Conservation (phyloP, 73 alveolate species). For the Symbiodinium natans region DNA sequence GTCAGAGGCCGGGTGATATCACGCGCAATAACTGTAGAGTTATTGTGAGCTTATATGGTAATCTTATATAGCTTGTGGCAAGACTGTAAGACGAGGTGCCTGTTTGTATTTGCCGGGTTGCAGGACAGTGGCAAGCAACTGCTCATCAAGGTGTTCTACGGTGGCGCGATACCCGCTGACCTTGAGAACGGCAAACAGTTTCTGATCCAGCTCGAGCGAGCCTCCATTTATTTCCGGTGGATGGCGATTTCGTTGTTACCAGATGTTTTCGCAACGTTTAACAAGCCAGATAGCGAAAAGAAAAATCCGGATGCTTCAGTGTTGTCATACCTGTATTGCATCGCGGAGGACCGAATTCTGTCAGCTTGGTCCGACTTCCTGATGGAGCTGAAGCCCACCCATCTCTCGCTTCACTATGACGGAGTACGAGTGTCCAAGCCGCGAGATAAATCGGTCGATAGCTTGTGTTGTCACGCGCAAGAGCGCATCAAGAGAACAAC, state of each 20-base stretch:
- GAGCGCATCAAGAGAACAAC: neutral
- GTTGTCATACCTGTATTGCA: slow-evolving; percentile 2
- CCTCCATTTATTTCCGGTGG: slow-evolving; percentile 21
- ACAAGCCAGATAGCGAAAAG: neutral
- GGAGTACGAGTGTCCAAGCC: neutral
- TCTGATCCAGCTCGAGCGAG: too few relatives aligned
- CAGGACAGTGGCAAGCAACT: too few relatives aligned
- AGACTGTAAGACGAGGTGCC: too few relatives aligned
- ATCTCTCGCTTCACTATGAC: neutral
- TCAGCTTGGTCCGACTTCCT: neutral
- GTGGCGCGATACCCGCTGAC: too few relatives aligned
- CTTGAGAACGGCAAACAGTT: too few relatives aligned
- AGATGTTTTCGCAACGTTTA: neutral
- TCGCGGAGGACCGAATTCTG: neutral
- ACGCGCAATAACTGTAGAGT: too few relatives aligned
- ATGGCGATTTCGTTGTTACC: slow-evolving; percentile 3
- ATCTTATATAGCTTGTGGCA: too few relatives aligned
- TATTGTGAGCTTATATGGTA: too few relatives aligned
- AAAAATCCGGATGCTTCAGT: slow-evolving; percentile 18
- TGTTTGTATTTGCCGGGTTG: too few relatives aligned
- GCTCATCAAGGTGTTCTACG: too few relatives aligned
- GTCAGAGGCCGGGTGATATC: neutral
- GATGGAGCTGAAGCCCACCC: neutral
- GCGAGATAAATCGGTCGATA: neutral
- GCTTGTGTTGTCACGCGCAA: neutral